These are phyloP conservation scores for Nicotiana noctiflora DNA, from an alignment of 257 asterid species.

Conservation along the genomic window DNA sequence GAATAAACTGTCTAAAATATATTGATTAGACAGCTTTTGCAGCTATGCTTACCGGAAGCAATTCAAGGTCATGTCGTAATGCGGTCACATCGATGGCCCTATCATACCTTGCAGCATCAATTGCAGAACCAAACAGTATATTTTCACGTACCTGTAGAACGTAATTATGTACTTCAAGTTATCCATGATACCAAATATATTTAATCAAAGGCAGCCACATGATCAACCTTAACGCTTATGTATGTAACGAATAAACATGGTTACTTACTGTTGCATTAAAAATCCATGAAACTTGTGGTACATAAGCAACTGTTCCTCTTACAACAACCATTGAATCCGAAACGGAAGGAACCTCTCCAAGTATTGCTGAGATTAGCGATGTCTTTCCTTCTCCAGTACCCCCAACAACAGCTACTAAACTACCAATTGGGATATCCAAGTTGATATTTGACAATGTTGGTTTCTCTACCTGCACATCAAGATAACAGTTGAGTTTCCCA, in stretches of 20 bases:
- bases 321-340: slow-evolving; percentile 55
- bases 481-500: background rate
- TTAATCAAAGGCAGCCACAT: background rate
- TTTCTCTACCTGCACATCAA: slow-evolving; percentile 50
- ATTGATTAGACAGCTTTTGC: background rate
- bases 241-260: background rate
- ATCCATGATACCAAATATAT: background rate
- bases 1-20: background rate
- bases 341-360: slow-evolving; percentile 86
- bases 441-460: slow-evolving; percentile 75
- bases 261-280: slow-evolving; percentile 89
- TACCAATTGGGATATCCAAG: slow-evolving; percentile 81
- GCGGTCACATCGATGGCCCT: slow-evolving; percentile 69
- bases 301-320: slow-evolving; percentile 92
- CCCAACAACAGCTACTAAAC: slow-evolving; percentile 91
- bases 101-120: slow-evolving; percentile 57
- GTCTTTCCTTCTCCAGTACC: slow-evolving; percentile 99
- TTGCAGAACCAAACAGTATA: slow-evolving; percentile 73
- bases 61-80: slow-evolving; percentile 82
- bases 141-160: slow-evolving; percentile 78
- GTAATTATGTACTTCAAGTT: slow-evolving; percentile 13
- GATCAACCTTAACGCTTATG: background rate
- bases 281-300: slow-evolving; percentile 97
- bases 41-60: slow-evolving; percentile 58
- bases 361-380: slow-evolving; percentile 93